A percentile compares a stretch with the other conserved stretches of the same genome.
Evolutionary conservation across 2,329 filamentous ascomycete genomes (phyloP).

Genomic region (Knufia petricola): DNA sequence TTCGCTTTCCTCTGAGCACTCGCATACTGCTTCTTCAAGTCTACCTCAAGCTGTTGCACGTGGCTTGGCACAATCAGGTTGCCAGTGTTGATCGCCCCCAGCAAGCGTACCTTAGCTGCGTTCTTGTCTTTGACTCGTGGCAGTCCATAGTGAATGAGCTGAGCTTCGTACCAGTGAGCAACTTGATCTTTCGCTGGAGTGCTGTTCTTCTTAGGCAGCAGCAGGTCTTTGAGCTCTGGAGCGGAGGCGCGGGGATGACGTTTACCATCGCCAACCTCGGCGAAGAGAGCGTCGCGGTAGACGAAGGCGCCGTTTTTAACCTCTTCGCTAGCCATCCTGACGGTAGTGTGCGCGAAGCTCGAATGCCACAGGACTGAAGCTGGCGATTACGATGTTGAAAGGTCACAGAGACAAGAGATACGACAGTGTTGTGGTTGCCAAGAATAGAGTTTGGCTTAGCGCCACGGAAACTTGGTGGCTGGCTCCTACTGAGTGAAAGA

Average conservation of each 20-base stretch:
- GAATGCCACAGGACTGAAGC: no score
- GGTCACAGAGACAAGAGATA: no score
- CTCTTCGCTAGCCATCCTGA: constrained; percentile 4
- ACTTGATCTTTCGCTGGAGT: constrained; percentile 38
- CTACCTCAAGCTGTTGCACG: constrained; percentile 42
- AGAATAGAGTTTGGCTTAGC: no score
- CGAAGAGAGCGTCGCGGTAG: constrained; percentile 34
- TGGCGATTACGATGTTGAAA: no score
- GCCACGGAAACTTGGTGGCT: no score
- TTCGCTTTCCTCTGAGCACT: constrained; percentile 35
- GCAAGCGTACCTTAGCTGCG: constrained; percentile 48
- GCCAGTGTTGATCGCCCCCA: constrained; percentile 45
- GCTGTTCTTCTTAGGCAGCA: constrained; percentile 22
- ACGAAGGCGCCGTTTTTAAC: constrained; percentile 14
- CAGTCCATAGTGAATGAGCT: constrained; percentile 54
- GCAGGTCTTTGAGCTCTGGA: constrained; percentile 38
- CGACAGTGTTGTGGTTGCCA: no score
- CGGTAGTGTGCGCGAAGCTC: no score
- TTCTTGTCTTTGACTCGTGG: constrained; percentile 48
- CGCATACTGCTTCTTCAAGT: constrained; percentile 48
- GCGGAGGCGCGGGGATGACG: constrained; percentile 39
- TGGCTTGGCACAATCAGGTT: constrained; percentile 41
- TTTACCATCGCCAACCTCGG: constrained; percentile 35
- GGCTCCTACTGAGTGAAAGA: no score
- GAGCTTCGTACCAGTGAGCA: constrained; percentile 54